Percentiles rank a stretch among this genome's conserved stretches.
Conservation (phyloP, 768 basidiomycete genomes). For the Boletus sensibilis region DNA sequence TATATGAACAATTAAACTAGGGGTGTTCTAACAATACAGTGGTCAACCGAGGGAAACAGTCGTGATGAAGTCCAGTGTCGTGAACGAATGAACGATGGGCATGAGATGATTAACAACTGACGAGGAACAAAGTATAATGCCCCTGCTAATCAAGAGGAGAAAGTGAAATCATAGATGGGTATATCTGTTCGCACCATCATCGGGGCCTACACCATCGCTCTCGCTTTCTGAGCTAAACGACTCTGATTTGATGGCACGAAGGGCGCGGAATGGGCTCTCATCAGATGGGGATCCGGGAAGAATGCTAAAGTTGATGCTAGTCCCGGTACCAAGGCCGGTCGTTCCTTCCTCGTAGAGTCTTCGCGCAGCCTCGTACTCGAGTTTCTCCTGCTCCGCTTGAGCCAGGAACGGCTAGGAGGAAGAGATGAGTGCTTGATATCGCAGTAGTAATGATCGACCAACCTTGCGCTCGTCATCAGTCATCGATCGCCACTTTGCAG, state of each 20-base stretch:
- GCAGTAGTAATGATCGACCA: slow-evolving; percentile 21
- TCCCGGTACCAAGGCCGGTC: slow-evolving; percentile 58
- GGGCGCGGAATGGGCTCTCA: slow-evolving; percentile 40
- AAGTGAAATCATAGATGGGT: slow-evolving; percentile 33
- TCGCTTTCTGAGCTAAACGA: slow-evolving; percentile 68
- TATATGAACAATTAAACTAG: slow-evolving; percentile 36
- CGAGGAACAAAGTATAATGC: slow-evolving; percentile 19
- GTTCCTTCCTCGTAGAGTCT: slow-evolving; percentile 86
- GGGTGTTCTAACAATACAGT: slow-evolving; percentile 43
- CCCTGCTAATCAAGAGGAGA: slow-evolving; percentile 17
- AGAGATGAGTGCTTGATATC: slow-evolving; percentile 15
- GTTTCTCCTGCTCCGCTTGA: slow-evolving; percentile 93
- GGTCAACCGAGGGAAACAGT: slow-evolving; percentile 34
- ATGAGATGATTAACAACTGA: slow-evolving; percentile 35
- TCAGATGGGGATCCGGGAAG: slow-evolving; percentile 63
- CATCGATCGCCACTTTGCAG: slow-evolving; percentile 91
- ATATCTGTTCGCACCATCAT: slow-evolving; percentile 44
- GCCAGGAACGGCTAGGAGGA: slow-evolving; percentile 77
- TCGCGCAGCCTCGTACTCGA: slow-evolving; percentile 85
- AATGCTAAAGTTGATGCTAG: slow-evolving; percentile 82
- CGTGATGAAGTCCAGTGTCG: slow-evolving; percentile 33
- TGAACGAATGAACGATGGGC: slow-evolving; percentile 20
- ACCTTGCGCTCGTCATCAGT: slow-evolving; percentile 93
- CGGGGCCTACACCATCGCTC: slow-evolving; percentile 60
- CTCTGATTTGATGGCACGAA: slow-evolving; percentile 53